Percentiles rank a stretch among this genome's conserved stretches.
These are phyloP conservation scores for Astragalus membranaceus DNA, from an alignment of 306 rosid genomes.

Conservation along the genomic window DNA sequence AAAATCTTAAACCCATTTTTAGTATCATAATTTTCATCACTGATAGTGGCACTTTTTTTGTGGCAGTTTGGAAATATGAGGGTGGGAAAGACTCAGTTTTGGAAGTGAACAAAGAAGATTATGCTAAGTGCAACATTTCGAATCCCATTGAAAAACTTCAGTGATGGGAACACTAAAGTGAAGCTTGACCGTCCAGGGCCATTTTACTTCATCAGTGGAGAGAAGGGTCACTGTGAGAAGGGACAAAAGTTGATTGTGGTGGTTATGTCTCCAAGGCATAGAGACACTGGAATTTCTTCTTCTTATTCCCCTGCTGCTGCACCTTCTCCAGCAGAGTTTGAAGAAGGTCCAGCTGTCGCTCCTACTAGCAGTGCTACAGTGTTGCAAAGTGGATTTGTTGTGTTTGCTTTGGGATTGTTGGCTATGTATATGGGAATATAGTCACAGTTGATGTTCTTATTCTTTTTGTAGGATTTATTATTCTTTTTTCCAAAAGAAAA, in stretches of 20 bases:
- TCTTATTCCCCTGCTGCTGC: conserved; percentile 35
- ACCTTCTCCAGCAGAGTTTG: conserved; percentile 53
- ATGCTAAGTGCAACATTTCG: conserved; percentile 41
- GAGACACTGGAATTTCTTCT: conserved; percentile 11
- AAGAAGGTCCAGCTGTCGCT: conserved; percentile 66
- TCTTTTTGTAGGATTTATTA: conserved; percentile 13
- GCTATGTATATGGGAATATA: conserved; percentile 13
- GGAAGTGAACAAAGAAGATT: conserved; percentile 60
- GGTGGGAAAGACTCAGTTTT: conserved; percentile 74
- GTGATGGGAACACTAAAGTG: conserved; percentile 65
- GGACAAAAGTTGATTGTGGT: conserved; percentile 75
- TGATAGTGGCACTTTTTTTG: background rate
- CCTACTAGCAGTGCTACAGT: conserved; percentile 56
- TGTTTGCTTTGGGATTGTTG: conserved; percentile 36
- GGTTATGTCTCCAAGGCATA: conserved; percentile 52
- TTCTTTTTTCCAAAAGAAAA: conserved; percentile 1
- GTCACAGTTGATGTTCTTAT: background rate
- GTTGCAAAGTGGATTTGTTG: conserved; percentile 28
- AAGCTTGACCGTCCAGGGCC: conserved; percentile 61
- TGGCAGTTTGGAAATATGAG: conserved; percentile 70
- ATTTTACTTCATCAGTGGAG: conserved; percentile 76
- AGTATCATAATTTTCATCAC: background rate
- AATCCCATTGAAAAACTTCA: conserved; percentile 44
- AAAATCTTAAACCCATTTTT: background rate
- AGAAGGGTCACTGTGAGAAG: conserved; percentile 66